Evolutionary conservation across 306 rosid genomes (phyloP).

Genomic region (Malus orientalis): DNA sequence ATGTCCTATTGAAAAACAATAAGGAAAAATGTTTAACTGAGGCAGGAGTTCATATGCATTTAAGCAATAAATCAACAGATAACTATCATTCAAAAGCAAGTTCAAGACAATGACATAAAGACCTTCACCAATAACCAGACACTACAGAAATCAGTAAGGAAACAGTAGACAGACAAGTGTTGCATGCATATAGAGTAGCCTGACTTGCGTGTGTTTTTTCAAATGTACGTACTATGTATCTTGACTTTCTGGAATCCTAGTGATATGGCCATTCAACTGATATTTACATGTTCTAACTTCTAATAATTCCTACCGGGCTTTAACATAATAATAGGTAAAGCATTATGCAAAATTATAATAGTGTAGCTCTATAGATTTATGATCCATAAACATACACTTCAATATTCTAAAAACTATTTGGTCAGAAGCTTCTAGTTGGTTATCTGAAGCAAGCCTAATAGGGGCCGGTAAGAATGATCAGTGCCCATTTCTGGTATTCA

Average conservation of each 20-base stretch:
- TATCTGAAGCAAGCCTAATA: neutral
- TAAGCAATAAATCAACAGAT: neutral
- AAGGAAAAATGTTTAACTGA: neutral
- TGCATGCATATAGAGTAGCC: neutral
- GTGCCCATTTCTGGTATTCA: neutral
- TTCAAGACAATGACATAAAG: neutral
- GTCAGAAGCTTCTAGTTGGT: neutral
- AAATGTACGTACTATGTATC: neutral
- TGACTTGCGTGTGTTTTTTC: neutral
- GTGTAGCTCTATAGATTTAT: neutral
- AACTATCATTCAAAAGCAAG: neutral
- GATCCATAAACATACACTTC: neutral
- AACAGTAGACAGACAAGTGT: neutral
- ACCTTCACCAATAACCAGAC: neutral
- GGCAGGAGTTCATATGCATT: neutral
- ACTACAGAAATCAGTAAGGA: neutral
- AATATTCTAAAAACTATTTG: neutral
- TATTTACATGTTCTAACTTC: neutral
- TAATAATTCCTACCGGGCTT: neutral
- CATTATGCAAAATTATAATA: neutral
- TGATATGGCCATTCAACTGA: neutral
- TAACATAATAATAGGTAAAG: neutral
- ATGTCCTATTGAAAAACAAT: slow-evolving; percentile 60
- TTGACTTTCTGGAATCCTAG: neutral
- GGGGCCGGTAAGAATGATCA: neutral